Percentiles rank a stretch among this genome's conserved stretches.
Conservation (phyloP, 2,329 filamentous ascomycete species). For the Blastomyces gilchristii region DNA sequence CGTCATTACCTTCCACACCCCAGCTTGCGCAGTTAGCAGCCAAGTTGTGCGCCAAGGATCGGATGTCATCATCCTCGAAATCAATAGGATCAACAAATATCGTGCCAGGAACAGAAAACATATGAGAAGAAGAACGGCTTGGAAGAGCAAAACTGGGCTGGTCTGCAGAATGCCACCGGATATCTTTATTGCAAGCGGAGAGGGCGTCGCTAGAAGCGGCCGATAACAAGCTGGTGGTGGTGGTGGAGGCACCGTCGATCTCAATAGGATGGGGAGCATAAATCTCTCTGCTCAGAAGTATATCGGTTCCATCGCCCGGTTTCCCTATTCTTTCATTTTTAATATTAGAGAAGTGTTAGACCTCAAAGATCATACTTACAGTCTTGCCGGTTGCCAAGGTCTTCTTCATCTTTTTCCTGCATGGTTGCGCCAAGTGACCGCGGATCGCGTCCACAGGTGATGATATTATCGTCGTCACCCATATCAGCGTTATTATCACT, state of each 20-base stretch:
- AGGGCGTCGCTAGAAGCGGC: neutral
- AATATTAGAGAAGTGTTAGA: neutral
- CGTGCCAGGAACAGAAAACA: neutral
- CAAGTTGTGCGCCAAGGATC: neutral
- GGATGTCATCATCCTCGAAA: conserved; percentile 3
- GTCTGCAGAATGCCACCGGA: neutral
- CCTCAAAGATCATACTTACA: neutral
- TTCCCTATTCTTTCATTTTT: conserved; percentile 4
- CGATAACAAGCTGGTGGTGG: neutral
- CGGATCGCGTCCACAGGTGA: neutral
- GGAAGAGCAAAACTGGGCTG: neutral
- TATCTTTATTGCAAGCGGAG: neutral
- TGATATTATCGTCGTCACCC: neutral
- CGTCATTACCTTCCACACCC: neutral
- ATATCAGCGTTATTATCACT: neutral
- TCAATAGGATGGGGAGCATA: neutral
- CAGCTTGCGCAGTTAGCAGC: neutral
- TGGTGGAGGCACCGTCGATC: neutral
- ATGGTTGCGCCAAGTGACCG: neutral
- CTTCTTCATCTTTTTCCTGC: neutral
- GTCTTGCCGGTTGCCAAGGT: neutral
- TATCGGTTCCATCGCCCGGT: neutral
- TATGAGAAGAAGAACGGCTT: neutral
- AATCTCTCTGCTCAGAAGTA: neutral
- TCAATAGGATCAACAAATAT: conserved; percentile 7